Evolutionary conservation across 306 rosid genomes (phyloP).

Genomic region (Trifolium pratense): DNA sequence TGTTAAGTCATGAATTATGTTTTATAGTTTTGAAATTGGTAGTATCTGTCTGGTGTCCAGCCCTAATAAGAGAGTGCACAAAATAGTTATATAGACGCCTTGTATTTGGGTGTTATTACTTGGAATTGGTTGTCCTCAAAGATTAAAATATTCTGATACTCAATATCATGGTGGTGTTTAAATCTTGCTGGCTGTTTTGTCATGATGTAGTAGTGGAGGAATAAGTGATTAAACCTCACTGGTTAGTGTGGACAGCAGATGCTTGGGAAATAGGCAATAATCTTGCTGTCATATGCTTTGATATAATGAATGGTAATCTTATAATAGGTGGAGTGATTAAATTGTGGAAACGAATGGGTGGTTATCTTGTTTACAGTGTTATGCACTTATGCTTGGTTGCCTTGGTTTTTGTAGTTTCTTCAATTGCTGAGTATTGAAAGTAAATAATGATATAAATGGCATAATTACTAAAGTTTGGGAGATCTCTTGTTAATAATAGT

Average conservation of each 20-base stretch:
- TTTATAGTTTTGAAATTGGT: background rate
- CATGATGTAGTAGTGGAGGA: background rate
- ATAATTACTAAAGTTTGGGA: background rate
- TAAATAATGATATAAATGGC: background rate
- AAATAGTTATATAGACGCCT: background rate
- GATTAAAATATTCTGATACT: background rate
- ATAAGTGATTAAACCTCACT: background rate
- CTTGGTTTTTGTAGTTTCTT: background rate
- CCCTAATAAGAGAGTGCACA: background rate
- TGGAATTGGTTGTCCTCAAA: background rate
- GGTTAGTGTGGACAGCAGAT: background rate
- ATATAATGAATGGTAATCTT: background rate
- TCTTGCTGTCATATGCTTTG: background rate
- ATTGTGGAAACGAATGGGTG: background rate
- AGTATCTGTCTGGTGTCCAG: background rate
- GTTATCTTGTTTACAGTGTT: background rate
- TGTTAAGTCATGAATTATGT: background rate
- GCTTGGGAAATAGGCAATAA: background rate
- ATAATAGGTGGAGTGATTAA: background rate
- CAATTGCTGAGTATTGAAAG: background rate
- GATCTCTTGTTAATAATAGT: background rate
- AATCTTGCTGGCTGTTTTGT: background rate
- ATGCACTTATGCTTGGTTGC: background rate
- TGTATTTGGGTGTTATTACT: background rate
- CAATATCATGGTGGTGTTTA: background rate